Evolutionary conservation across 352 stramenopile genomes (phyloP).

Genomic region (Globisporangium echinulatum): DNA sequence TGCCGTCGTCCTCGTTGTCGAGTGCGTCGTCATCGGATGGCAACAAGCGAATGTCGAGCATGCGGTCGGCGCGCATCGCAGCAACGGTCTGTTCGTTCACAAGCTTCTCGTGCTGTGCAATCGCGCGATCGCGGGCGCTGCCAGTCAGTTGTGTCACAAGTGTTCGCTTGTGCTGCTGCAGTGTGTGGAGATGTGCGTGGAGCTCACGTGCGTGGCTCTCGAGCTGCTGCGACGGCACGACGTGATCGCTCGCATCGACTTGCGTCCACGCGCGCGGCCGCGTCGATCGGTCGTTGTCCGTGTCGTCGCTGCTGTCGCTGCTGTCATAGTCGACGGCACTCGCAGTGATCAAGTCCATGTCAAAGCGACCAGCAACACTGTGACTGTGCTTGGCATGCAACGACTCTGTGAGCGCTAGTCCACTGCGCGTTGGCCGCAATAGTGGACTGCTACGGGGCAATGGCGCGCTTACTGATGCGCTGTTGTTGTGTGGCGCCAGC

Average conservation of each 20-base stretch:
- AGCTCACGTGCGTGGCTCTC: slow-evolving; percentile 40
- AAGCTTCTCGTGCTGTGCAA: slow-evolving; percentile 33
- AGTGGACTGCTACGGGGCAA: neutral
- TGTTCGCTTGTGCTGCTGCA: slow-evolving; percentile 58
- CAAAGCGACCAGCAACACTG: neutral
- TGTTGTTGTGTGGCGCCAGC: no score
- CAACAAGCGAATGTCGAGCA: slow-evolving; percentile 64
- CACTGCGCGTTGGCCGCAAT: slow-evolving; percentile 11
- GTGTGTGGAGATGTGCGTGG: neutral
- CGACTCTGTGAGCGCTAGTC: slow-evolving; percentile 2
- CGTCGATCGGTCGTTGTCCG: neutral
- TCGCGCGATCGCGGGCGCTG: slow-evolving; percentile 29
- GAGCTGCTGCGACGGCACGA: slow-evolving; percentile 45
- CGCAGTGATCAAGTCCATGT: neutral
- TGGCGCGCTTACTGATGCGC: no score
- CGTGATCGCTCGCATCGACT: slow-evolving; percentile 44
- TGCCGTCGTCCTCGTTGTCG: slow-evolving; percentile 30
- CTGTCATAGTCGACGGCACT: neutral
- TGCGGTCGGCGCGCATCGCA: slow-evolving; percentile 44
- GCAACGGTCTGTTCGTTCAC: slow-evolving; percentile 28
- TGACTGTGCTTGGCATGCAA: neutral
- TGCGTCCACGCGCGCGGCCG: slow-evolving; percentile 63
- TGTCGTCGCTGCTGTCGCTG: slow-evolving; percentile 26
- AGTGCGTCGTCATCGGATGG: slow-evolving; percentile 24
- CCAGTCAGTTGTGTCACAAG: slow-evolving; percentile 49